A percentile compares a stretch with the other conserved stretches of the same genome.
Conservation (phyloP, 495 filamentous ascomycete genomes). For the Neurospora terricola region DNA sequence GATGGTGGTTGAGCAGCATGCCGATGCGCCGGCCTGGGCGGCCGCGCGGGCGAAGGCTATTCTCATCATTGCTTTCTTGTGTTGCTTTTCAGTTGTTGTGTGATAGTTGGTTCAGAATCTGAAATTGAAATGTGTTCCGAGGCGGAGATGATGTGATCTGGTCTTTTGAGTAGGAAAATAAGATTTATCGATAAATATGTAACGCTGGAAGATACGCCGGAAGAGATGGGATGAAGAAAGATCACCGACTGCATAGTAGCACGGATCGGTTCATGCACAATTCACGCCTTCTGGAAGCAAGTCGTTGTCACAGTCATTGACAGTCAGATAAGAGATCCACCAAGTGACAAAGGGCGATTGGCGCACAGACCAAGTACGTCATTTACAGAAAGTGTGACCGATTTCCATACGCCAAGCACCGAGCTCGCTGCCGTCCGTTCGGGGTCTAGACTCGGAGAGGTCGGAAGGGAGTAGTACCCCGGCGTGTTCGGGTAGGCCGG, state of each 20-base stretch:
- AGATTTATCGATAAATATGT: background rate
- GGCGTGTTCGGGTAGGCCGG: background rate
- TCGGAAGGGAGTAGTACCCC: background rate
- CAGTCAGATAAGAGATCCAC: background rate
- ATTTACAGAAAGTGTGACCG: conserved; percentile 1
- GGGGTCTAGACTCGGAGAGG: background rate
- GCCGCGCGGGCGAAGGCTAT: background rate
- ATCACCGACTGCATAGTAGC: background rate
- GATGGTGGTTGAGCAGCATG: background rate
- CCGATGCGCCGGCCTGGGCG: background rate
- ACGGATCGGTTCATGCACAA: background rate
- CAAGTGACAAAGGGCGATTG: background rate
- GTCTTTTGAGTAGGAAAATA: background rate
- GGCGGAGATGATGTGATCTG: background rate
- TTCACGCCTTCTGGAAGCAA: background rate
- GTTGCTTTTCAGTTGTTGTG: background rate
- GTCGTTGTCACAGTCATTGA: background rate
- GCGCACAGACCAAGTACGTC: conserved; percentile 11
- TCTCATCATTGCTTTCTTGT: background rate
- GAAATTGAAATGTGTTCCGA: background rate
- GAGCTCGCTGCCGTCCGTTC: background rate
- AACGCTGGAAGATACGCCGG: background rate
- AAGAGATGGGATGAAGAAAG: background rate
- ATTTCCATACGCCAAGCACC: background rate
- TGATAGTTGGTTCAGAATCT: background rate